Conservation (phyloP, 345 rosid species). For the Psidium friedrichsthalianum region DNA sequence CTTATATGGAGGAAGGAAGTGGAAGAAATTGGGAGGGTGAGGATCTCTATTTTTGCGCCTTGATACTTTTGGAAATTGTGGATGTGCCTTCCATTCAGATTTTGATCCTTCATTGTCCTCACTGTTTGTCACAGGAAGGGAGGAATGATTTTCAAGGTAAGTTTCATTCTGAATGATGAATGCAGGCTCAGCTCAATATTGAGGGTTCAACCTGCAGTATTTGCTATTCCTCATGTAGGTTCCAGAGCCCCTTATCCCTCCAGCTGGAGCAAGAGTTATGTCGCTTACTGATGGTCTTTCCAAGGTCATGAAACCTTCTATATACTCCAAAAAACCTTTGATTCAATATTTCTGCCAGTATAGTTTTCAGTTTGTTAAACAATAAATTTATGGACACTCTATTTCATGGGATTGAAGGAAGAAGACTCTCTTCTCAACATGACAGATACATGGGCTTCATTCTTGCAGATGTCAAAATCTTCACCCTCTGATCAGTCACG, state of each 20-base stretch:
- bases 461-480: constrained; percentile 89
- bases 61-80: background rate
- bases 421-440: background rate
- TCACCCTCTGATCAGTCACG: constrained; percentile 87
- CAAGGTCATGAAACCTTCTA: constrained; percentile 33
- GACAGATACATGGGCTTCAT: background rate
- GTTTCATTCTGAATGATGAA: constrained; percentile 3
- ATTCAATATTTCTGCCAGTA: background rate
- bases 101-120: background rate
- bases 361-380: background rate
- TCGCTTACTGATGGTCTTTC: constrained; percentile 90
- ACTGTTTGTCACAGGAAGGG: constrained; percentile 45
- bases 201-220: background rate
- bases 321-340: background rate
- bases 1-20: constrained; percentile 88
- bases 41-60: background rate
- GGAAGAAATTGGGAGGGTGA: constrained; percentile 97
- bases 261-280: constrained; percentile 85
- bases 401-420: background rate
- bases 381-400: background rate
- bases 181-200: background rate
- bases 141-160: constrained; percentile 75
- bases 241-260: constrained; percentile 83
- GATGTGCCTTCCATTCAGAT: background rate
- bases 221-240: constrained; percentile 34